phyloP scores from a whole-genome alignment of 768 basidiomycete genomes.

The Hypholoma fasciculare region DNA sequence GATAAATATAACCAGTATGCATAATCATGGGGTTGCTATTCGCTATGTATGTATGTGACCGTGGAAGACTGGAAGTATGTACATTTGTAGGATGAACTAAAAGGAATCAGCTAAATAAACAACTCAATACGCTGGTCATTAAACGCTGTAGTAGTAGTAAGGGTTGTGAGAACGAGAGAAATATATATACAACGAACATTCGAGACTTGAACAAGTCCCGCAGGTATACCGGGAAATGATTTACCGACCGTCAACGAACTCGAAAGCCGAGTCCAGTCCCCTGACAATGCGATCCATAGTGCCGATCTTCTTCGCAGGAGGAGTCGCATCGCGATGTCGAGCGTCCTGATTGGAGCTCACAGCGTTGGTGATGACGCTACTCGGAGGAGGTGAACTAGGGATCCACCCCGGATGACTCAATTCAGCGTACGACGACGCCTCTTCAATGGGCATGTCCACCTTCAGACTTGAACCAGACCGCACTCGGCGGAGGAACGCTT shows the following conservation, averaged over 20 bases:
- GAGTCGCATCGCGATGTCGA: background rate
- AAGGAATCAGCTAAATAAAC: background rate
- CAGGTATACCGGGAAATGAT: background rate
- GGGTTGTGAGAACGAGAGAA: background rate
- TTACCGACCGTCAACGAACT: conserved; percentile 24
- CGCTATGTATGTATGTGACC: background rate
- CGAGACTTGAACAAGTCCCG: background rate
- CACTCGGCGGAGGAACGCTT: conserved; percentile 29
- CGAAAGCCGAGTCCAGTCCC: conserved; percentile 25
- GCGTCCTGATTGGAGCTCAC: background rate
- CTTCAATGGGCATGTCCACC: conserved; percentile 18
- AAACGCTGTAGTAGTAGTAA: background rate
- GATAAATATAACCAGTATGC: background rate
- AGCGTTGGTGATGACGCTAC: background rate
- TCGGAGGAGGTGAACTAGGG: background rate
- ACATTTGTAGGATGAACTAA: background rate
- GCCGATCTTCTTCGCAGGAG: conserved; percentile 26
- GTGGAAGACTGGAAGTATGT: background rate
- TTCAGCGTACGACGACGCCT: background rate
- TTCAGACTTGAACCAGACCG: conserved; percentile 34
- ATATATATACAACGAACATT: background rate
- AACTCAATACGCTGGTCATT: too few relatives aligned
- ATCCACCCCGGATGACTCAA: background rate
- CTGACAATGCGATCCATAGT: conserved; percentile 27
- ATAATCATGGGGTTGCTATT: background rate